A percentile compares a stretch with the other conserved stretches of the same genome.
phyloP scores from a whole-genome alignment of 2,329 filamentous ascomycete genomes.

The Diaporthe sp. region DNA sequence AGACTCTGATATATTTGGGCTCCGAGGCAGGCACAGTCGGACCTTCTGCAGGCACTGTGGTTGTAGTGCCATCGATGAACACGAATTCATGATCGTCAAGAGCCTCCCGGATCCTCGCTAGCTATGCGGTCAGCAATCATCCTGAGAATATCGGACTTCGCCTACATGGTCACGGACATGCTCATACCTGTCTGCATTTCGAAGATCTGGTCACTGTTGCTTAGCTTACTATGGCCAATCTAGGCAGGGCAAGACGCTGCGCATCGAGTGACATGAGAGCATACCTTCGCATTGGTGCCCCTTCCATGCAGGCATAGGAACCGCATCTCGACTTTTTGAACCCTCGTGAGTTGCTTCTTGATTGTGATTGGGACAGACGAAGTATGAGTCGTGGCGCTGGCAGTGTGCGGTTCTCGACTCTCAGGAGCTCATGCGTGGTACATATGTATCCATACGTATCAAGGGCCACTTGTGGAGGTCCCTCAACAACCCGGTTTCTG shows the following conservation, averaged over 20 bases:
- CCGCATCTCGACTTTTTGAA: not conserved
- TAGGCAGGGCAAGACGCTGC: not conserved
- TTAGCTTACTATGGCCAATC: not conserved
- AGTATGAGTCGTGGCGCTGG: not conserved
- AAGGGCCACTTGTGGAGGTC: not conserved
- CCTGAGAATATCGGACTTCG: not conserved
- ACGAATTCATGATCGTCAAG: conserved; percentile 21
- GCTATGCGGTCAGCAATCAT: conserved; percentile 8
- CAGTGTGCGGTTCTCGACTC: not conserved
- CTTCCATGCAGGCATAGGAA: conserved; percentile 11
- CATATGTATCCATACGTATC: conserved; percentile 17
- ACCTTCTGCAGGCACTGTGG: conserved; percentile 13
- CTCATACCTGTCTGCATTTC: conserved; percentile 13
- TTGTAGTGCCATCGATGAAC: conserved; percentile 9
- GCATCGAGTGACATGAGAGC: not conserved
- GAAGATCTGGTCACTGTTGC: not conserved
- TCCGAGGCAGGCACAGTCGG: not conserved
- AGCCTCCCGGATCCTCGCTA: conserved; percentile 11
- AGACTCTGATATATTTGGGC: not conserved
- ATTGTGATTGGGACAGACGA: not conserved
- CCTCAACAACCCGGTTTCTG: not conserved
- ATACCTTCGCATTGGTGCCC: conserved; percentile 10
- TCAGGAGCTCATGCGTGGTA: not conserved
- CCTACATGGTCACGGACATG: not conserved
- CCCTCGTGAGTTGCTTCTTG: no score